Conservation (phyloP, 805 yeast genomes). For the Barnettozyma vustinii region DNA sequence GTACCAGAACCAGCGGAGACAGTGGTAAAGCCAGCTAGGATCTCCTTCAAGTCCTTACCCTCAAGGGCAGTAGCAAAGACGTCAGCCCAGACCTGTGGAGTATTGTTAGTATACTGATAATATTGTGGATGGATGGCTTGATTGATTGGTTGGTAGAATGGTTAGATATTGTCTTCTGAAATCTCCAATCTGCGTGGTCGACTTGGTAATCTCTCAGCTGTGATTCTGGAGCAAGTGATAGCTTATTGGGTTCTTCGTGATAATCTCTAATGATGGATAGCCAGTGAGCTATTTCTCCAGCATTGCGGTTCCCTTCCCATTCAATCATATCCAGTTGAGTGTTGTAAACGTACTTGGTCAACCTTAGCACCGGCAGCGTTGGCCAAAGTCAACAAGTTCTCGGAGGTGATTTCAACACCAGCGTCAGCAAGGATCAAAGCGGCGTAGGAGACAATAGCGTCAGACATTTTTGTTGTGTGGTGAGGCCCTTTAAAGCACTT, state of each 20-base stretch:
- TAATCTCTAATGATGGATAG: no score
- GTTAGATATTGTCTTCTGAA: no score
- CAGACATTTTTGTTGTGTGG: slow-evolving; percentile 55
- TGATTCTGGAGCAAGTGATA: background rate
- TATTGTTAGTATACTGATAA: slow-evolving; percentile 16
- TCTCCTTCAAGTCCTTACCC: slow-evolving; percentile 68
- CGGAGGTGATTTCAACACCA: slow-evolving; percentile 86
- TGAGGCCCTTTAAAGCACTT: background rate
- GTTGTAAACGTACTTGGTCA: slow-evolving; percentile 38
- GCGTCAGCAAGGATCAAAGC: slow-evolving; percentile 98
- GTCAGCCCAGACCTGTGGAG: slow-evolving; percentile 64
- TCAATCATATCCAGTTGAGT: background rate
- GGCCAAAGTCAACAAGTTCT: slow-evolving; percentile 68
- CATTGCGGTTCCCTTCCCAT: background rate
- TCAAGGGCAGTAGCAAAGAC: slow-evolving; percentile 79
- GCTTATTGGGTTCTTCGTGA: background rate
- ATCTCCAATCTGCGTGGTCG: background rate
- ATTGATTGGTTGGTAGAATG: background rate
- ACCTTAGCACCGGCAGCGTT: slow-evolving; percentile 73
- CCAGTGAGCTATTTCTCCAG: background rate
- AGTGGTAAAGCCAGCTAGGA: slow-evolving; percentile 53
- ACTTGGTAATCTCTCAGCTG: background rate
- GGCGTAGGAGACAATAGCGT: slow-evolving; percentile 95
- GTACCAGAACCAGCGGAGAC: slow-evolving; percentile 47
- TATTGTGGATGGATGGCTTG: background rate